Evolutionary conservation across 768 basidiomycete species (phyloP), one percentile per base, ranked within the genome.

Genomic region (Hydnomerulius pinastri): DNA sequence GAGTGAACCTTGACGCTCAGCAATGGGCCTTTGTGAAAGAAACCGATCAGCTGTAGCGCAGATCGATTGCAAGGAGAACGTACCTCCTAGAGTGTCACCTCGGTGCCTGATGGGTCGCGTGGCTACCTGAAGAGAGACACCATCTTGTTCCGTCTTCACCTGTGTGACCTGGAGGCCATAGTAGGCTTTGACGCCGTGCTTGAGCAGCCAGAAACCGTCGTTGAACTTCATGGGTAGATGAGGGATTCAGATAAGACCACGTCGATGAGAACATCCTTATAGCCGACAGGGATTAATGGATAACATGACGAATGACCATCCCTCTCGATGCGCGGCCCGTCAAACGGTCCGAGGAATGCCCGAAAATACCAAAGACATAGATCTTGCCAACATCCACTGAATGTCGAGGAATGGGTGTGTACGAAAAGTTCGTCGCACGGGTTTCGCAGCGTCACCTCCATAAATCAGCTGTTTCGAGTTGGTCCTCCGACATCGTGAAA

Each of bases 201-300:
- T 82, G 56, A 82, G 66, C 20, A 85, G 74, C 85, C 83, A 87
- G 60, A 87, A 83, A 18, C 86, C 85, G 69, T 87, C 86, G 73
- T 80, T 86, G 72, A 86, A 85, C 61, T 80, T 83, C 85, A 86
- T 88, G 45, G 36, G 48, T 44, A 30, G 37, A 20, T 29, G 24
- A 36, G 25, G 29, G 27, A 24, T 12, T 11, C 11, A 24, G 39
- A 10, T 10, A 49, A n/a, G 21, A 24, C 2, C 20, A 29, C 20
- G 23, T 40, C 18, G 8, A 9, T 36, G 44, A 48, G 25, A 27
- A 40, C 15, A 18, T 4, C 24, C 25, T 11, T 18, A 47, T 18
- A 43, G 38, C 27, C 41, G 35, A 28, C 23, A 24, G 13, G 23
- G 13, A 46, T 38, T 37, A 42, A 23, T 23, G 41, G 17, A 32